Evolutionary conservation across 805 yeast species (phyloP), one percentile per base, ranked within the genome.

Genomic region (Alloascoidea africana): DNA sequence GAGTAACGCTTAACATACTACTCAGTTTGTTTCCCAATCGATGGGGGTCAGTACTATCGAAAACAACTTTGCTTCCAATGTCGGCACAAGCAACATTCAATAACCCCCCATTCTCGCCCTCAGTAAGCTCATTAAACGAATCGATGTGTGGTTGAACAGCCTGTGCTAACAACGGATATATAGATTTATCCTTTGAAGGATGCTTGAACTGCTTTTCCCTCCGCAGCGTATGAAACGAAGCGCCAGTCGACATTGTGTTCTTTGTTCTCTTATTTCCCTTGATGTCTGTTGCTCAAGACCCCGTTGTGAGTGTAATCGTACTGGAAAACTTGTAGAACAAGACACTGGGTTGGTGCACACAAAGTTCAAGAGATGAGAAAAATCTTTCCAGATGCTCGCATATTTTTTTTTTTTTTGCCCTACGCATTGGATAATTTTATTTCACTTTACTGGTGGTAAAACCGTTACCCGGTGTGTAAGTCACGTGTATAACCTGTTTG

Each of bases 111-210:
- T 66, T 76, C 16, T 82, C 74, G 34, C 94, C 95, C 41, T 83
- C 94, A 16, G 94, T 82, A 40, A 91, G 65, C 3, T 96, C 96
- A 65, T 91, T 81, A 67, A 91, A 91, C 1, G 97, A 89, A 5
- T 94, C 96, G 39, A 91, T 72, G 56, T 91, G 98, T 3, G 98
- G 98, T 40, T 75, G 74, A 32, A 91, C 91, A 13, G 98, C 97
- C 44, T 85, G 94, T 41, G 71, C 70, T 27, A 91, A 67, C 32
- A 86, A 60, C 13, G 96, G 95, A 50, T 63, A 89, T 4, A 83
- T 83, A 18, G 84, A 67, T 54, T 80, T 71, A 51, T 83, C 94
- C 59, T 73, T 77, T 37, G 96, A 94, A 35, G 98, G 98, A 54
- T 83, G 76, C 48, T 71, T 70, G 62, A 85, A 91, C 47, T 93